Conservation (phyloP, 1,139 yeast genomes). For the Pichia sorboxylosa region DNA sequence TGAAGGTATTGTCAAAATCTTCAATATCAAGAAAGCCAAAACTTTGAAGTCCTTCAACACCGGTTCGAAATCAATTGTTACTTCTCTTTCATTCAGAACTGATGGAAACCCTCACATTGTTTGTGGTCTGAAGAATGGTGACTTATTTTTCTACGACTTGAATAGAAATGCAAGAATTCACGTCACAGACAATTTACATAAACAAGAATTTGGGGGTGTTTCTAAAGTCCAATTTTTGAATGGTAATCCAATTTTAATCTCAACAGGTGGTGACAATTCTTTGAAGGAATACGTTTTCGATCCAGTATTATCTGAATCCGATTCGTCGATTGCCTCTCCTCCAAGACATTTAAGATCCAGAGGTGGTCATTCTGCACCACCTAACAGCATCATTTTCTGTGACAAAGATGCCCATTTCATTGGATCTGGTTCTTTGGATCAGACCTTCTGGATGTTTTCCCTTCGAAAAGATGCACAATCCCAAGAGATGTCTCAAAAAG, state of each 20-base stretch:
- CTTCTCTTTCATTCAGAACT: slow-evolving; percentile 78
- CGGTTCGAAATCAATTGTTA: slow-evolving; percentile 41
- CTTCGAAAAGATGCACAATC: slow-evolving; percentile 94
- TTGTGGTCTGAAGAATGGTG: slow-evolving; percentile 72
- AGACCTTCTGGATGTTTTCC: slow-evolving; percentile 83
- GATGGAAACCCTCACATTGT: slow-evolving; percentile 83
- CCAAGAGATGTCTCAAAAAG: slow-evolving; percentile 79
- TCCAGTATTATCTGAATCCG: slow-evolving; percentile 66
- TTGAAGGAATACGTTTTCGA: slow-evolving; percentile 89
- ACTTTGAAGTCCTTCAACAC: slow-evolving; percentile 47
- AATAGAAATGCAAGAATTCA: slow-evolving; percentile 65
- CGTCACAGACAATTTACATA: slow-evolving; percentile 60
- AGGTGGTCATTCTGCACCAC: slow-evolving; percentile 95
- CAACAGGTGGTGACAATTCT: slow-evolving; percentile 86
- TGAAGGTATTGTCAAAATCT: slow-evolving; percentile 54
- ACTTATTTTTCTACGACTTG: slow-evolving; percentile 74
- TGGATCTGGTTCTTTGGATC: slow-evolving; percentile 79
- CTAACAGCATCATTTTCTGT: slow-evolving; percentile 66
- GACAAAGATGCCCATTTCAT: slow-evolving; percentile 71
- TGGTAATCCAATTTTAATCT: slow-evolving; percentile 88
- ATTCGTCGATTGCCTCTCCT: slow-evolving; percentile 61
- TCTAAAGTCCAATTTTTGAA: slow-evolving; percentile 64
- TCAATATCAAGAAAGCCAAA: slow-evolving; percentile 58
- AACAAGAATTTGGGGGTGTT: slow-evolving; percentile 71
- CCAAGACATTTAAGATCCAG: slow-evolving; percentile 88